A percentile compares a stretch with the other conserved stretches of the same genome.
phyloP scores from a whole-genome alignment of 2,329 filamentous ascomycete species.

The Neonectria ditissima region DNA sequence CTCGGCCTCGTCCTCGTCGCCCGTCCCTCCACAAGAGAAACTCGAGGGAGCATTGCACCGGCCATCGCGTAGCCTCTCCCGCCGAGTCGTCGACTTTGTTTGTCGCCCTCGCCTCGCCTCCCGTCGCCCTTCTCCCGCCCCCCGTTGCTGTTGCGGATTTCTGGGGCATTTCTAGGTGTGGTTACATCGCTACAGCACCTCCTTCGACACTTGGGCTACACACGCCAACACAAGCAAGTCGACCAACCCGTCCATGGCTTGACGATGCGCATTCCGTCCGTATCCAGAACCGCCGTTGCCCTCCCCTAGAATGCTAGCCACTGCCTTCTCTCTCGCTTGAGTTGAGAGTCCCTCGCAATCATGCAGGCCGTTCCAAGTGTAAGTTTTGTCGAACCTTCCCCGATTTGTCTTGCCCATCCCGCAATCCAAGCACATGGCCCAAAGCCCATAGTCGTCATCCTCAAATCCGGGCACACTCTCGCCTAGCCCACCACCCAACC shows the following conservation, averaged over 20 bases:
- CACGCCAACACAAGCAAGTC: slow-evolving; percentile 33
- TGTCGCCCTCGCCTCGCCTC: slow-evolving; percentile 8
- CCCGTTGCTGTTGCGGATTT: slow-evolving; percentile 9
- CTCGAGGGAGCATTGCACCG: slow-evolving; percentile 7
- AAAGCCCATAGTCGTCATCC: slow-evolving; percentile 27
- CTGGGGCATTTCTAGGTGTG: slow-evolving; percentile 23
- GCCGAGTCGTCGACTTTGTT: slow-evolving; percentile 16
- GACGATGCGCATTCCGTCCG: slow-evolving; percentile 47
- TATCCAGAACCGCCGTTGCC: slow-evolving; percentile 44
- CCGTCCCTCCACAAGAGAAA: slow-evolving; percentile 15
- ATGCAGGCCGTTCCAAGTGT: slow-evolving; percentile 68
- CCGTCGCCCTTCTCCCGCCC: slow-evolving; percentile 1
- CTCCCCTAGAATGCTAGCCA: slow-evolving; percentile 52
- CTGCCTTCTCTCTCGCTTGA: slow-evolving; percentile 52
- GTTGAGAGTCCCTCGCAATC: slow-evolving; percentile 56
- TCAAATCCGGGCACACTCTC: slow-evolving; percentile 26
- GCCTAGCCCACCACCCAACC: slow-evolving; percentile 28
- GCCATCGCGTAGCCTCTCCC: slow-evolving; percentile 8
- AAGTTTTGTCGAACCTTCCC: slow-evolving; percentile 51
- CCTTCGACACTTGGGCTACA: slow-evolving; percentile 21
- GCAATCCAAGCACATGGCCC: slow-evolving; percentile 2
- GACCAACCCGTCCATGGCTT: slow-evolving; percentile 40
- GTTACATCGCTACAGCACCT: slow-evolving; percentile 22
- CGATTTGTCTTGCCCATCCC: slow-evolving; percentile 23
- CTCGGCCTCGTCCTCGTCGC: slow-evolving; percentile 10